A percentile compares a stretch with the other conserved stretches of the same genome.
Evolutionary conservation across 2,329 filamentous ascomycete genomes (phyloP).

Genomic region (Verticillium klebahnii): DNA sequence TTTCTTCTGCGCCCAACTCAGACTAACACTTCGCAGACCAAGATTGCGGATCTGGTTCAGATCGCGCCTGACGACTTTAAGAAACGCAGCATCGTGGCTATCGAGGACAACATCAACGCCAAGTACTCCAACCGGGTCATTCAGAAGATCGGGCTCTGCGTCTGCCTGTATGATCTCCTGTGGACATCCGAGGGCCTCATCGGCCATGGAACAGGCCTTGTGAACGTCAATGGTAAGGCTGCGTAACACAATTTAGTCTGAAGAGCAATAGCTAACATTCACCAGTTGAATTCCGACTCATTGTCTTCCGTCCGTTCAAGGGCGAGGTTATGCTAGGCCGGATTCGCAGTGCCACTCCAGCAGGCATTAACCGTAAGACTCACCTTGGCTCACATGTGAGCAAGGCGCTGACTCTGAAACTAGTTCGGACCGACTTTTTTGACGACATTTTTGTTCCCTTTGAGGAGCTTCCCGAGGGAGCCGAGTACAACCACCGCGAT

Average conservation of each 20-base stretch:
- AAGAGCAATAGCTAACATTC: constrained; percentile 8
- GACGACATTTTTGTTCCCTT: constrained; percentile 82
- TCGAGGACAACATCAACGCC: constrained; percentile 94
- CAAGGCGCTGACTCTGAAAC: not conserved
- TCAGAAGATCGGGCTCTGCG: constrained; percentile 88
- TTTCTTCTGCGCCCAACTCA: not conserved
- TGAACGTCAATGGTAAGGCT: constrained; percentile 83
- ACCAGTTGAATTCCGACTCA: constrained; percentile 82
- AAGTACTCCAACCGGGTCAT: constrained; percentile 97
- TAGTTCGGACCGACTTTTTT: constrained; percentile 86
- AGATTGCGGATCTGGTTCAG: constrained; percentile 89
- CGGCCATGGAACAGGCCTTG: constrained; percentile 84
- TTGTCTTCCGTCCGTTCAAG: constrained; percentile 95
- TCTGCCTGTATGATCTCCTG: constrained; percentile 87
- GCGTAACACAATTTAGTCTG: not conserved
- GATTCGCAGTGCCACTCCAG: constrained; percentile 68
- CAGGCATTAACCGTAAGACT: constrained; percentile 64
- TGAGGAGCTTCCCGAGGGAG: constrained; percentile 68
- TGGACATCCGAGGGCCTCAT: constrained; percentile 91
- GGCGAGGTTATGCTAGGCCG: constrained; percentile 84
- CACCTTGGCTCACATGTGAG: not conserved
- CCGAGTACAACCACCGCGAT: constrained; percentile 69
- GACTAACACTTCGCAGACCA: constrained; percentile 56
- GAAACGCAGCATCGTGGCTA: constrained; percentile 74
- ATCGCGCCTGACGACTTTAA: constrained; percentile 86